Percentiles rank a stretch among this genome's conserved stretches.
Evolutionary conservation across 83 land plant species (phyloP).

Genomic region (Thuja plicata): DNA sequence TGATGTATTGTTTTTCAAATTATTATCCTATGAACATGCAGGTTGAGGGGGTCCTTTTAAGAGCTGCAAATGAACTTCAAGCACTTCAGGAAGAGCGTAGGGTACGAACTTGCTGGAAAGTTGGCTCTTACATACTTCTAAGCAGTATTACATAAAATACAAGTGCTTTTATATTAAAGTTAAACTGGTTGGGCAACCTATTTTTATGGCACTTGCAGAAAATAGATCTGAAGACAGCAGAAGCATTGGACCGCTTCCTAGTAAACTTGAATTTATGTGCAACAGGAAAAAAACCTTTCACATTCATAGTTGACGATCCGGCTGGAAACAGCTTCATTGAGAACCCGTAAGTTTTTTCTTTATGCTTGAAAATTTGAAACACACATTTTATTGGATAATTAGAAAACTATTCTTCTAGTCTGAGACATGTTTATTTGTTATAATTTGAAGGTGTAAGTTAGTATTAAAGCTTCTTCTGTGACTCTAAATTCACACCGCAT

Average conservation of each 20-base stretch:
- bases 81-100: slow-evolving; percentile 94
- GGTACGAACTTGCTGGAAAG: slow-evolving; percentile 35
- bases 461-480: too few relatives aligned
- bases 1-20: neutral
- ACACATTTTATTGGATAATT: neutral
- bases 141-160: neutral
- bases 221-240: slow-evolving; percentile 82
- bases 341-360: slow-evolving; percentile 70
- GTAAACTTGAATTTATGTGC: slow-evolving; percentile 73
- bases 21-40: slow-evolving; percentile 19
- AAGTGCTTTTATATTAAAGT: neutral
- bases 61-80: slow-evolving; percentile 79
- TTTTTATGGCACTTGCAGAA: slow-evolving; percentile 47
- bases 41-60: slow-evolving; percentile 91
- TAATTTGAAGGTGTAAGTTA: neutral
- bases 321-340: slow-evolving; percentile 98
- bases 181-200: neutral
- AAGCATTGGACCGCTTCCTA: slow-evolving; percentile 86
- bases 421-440: neutral
- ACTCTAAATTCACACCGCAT: neutral
- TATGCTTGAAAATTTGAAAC: neutral
- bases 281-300: slow-evolving; percentile 66
- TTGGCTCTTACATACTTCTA: neutral
- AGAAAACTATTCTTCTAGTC: neutral
- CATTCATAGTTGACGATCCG: slow-evolving; percentile 92